phyloP scores from a whole-genome alignment of 75 land plant genomes.

The Azolla pinnata region DNA sequence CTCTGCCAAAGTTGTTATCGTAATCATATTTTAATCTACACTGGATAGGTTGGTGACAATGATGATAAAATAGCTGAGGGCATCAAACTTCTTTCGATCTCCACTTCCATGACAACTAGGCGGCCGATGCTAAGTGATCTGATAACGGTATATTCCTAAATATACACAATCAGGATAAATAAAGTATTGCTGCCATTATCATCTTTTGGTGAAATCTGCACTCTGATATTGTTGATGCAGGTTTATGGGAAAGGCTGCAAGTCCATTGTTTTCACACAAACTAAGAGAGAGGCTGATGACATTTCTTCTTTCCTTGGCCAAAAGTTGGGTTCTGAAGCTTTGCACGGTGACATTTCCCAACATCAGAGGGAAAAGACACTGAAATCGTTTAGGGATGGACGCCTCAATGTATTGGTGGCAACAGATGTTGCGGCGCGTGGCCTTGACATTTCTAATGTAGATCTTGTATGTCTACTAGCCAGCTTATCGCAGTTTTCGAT shows the following conservation, averaged over 20 bases:
- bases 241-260: slow-evolving; percentile 14
- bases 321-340: slow-evolving; percentile 1
- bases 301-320: slow-evolving; percentile 3
- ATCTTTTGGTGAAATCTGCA: too few species aligned
- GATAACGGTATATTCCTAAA: slow-evolving; percentile 3
- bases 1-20: too few species aligned
- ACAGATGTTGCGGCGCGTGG: slow-evolving; percentile 43
- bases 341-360: slow-evolving; percentile 17
- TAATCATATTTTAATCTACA: not conserved
- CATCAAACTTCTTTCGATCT: slow-evolving; percentile 6
- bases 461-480: slow-evolving; percentile 44
- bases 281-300: slow-evolving; percentile 12
- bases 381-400: slow-evolving; percentile 9
- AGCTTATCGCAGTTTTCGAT: not conserved
- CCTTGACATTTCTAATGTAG: slow-evolving; percentile 73
- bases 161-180: not conserved
- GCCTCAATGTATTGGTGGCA: slow-evolving; percentile 12
- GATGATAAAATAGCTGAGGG: slow-evolving; percentile 15
- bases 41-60: slow-evolving; percentile 13
- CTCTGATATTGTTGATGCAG: not conserved
- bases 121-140: slow-evolving; percentile 1
- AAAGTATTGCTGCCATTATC: not conserved
- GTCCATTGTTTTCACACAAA: slow-evolving; percentile 11
- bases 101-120: not conserved
- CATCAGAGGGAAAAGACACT: slow-evolving; percentile 16